Evolutionary conservation across 257 asterid species (phyloP), one percentile per base, ranked within the genome.

Genomic region (Leonotis leonurus): DNA sequence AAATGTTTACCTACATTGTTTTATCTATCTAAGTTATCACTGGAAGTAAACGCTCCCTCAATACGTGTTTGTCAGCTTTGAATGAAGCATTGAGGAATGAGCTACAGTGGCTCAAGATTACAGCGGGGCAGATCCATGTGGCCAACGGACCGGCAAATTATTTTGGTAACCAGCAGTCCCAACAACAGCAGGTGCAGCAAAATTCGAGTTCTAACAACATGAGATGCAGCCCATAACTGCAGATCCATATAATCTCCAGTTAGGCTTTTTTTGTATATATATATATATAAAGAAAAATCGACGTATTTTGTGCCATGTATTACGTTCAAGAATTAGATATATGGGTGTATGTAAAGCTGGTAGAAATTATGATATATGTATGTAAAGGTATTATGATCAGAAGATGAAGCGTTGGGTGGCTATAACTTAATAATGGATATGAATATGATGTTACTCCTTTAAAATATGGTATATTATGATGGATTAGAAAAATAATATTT

Each of bases 11-110:
- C n/a, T n/a, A n/a, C n/a, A n/a, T n/a, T n/a, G n/a, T 30, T 6
- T 27, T 27, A 27, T 3, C 33, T 27, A 27, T 27, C 33, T 27
- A 27, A 27, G 33, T 6, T 27, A 27, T n/a, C n/a, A n/a, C n/a
- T n/a, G 5, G 6, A 27, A 0, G 1, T n/a, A n/a, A n/a, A n/a
- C 1, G 6, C 6, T 27, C 33, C 33, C 0, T 32, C 8, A 32
- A 32, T 32, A 32, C 0, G 30, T 3, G 14, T 60, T 35, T 27
- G 5, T 39, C 71, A 91, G 98, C 94, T 55, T 70, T 91, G 80
- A 91, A 86, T 35, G 94, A 90, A 21, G 81, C 95, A 12, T 46
- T 90, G 72, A 75, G 82, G 76, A 84, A 82, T 44, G 98, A 90
- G 74, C 73, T 90, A 59, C 90, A 85, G 73, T 87, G 81, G 70